Conservation (phyloP, 805 yeast species). For the Schwanniomyces yamadae region DNA sequence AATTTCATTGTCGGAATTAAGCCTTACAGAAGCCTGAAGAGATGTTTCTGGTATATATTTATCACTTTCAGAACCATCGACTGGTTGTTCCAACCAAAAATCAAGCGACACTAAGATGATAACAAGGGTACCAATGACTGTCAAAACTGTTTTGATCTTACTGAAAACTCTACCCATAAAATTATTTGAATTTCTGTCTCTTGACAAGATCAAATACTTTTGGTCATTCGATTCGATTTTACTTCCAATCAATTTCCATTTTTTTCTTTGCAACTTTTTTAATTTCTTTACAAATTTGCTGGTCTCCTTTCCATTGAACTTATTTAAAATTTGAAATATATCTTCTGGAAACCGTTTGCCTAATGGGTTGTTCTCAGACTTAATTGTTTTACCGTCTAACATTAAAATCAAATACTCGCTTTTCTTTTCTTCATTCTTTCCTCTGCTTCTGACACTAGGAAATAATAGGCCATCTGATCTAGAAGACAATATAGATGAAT, state of each 20-base stretch:
- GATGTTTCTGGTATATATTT: background rate
- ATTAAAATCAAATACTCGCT: conserved; percentile 31
- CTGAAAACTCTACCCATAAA: conserved; percentile 5
- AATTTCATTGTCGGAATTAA: too few species aligned
- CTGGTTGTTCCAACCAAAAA: conserved; percentile 11
- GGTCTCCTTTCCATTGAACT: conserved; percentile 34
- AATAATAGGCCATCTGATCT: conserved; percentile 12
- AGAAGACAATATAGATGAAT: conserved; percentile 5
- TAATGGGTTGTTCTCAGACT: conserved; percentile 38
- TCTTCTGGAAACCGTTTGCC: conserved; percentile 40
- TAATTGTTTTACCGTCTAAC: conserved; percentile 33
- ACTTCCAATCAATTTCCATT: conserved; percentile 59
- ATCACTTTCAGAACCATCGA: background rate
- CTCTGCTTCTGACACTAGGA: conserved; percentile 10
- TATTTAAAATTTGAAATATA: conserved; percentile 38
- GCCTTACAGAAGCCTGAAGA: too few species aligned
- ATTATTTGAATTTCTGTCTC: background rate
- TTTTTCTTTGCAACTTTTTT: conserved; percentile 40
- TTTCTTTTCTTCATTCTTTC: conserved; percentile 1
- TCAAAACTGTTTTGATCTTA: conserved; percentile 20
- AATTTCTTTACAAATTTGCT: conserved; percentile 33
- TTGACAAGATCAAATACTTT: conserved; percentile 14
- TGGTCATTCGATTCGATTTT: conserved; percentile 21
- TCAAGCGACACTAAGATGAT: conserved; percentile 21
- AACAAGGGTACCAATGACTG: conserved; percentile 26